Base-by-base conservation (phyloP, 176 grass and related monocot genomes). In the Triticum timopheevii region DNA sequence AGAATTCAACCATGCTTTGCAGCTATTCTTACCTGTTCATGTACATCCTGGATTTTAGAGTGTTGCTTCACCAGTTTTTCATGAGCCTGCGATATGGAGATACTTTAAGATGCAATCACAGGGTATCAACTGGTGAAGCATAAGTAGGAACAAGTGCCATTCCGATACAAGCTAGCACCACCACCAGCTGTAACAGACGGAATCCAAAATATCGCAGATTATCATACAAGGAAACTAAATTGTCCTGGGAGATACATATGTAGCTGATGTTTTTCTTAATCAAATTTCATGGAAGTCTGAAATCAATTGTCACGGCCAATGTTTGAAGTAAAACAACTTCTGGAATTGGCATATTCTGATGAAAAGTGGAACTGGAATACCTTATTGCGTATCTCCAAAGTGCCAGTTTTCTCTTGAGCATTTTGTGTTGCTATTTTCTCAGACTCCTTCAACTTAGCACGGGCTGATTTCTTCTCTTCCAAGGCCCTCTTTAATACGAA, bases 41-140 rank as follows among this genome's bases (percentile, higher is more conserved):
- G 92, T 80, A 98, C 75, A 85, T 79, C 74, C 72, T 92, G 87
- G 65, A 92, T 91, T 59, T 76, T 86, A 45, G 87, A 84, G 42
- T 76, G 81, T 65, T 94, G 92, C 90, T 92, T 98, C 3, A 25
- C 62, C 45, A 98, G 70, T 83, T 98, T 98, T 61, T 95, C 88
- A 85, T 82, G 61, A 75, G 77, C 86, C 96, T 98, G 80, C 72
- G 83, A 87, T 65, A 82, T 38, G 47, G 76, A 75, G 38, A 82
- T 66, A 59, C 2, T 49, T 78, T 30, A 92, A 69, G 20, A 69
- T 54, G 31, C 27, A 61, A 20, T 52, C 61, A 52, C 15, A 74
- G 23, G 31, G 58, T 50, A 80, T 79, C 13, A 10, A 79, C 74
- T 61, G 65, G 30, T 83, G 52, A 70, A 83, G 9, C 31, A 62